These are phyloP conservation scores for Aspergillus spinulosporus DNA, from an alignment of 2,329 filamentous ascomycete genomes.

Conservation along the genomic window DNA sequence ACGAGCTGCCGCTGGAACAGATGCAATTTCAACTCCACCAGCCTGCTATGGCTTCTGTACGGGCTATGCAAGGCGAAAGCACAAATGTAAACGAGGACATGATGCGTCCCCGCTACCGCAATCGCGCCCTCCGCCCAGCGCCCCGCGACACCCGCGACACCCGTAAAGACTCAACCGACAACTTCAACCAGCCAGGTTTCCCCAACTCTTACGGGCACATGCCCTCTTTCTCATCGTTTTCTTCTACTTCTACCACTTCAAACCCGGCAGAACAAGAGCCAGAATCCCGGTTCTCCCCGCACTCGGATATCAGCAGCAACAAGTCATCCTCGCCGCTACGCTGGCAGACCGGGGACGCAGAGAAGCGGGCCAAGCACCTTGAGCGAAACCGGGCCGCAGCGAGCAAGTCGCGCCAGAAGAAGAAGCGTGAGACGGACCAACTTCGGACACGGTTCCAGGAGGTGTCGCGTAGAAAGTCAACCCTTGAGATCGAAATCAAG, in stretches of 20 bases:
- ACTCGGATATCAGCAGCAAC: slow-evolving; percentile 2
- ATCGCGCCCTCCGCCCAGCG: slow-evolving; percentile 1
- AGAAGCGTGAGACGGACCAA: slow-evolving; percentile 58
- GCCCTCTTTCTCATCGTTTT: not conserved
- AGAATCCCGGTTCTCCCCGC: not conserved
- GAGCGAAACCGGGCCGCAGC: slow-evolving; percentile 62
- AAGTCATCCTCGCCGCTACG: not conserved
- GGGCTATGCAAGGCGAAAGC: not conserved
- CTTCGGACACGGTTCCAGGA: slow-evolving; percentile 47
- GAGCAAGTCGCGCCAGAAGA: slow-evolving; percentile 62
- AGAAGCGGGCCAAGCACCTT: slow-evolving; percentile 53
- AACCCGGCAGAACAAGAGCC: not conserved
- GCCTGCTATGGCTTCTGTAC: not conserved
- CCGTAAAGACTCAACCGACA: not conserved
- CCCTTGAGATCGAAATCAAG: slow-evolving; percentile 35
- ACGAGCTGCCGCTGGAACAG: not conserved
- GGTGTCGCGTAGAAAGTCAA: slow-evolving; percentile 36
- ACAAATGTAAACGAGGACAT: not conserved
- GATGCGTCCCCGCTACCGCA: not conserved
- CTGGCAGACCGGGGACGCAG: not conserved
- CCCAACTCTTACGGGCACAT: not conserved
- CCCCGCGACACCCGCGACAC: not conserved
- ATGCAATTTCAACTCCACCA: not conserved
- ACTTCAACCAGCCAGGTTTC: not conserved
- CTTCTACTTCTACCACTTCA: not conserved